phyloP scores from a whole-genome alignment of 257 asterid species.

The Nicotiana sylvestris region DNA sequence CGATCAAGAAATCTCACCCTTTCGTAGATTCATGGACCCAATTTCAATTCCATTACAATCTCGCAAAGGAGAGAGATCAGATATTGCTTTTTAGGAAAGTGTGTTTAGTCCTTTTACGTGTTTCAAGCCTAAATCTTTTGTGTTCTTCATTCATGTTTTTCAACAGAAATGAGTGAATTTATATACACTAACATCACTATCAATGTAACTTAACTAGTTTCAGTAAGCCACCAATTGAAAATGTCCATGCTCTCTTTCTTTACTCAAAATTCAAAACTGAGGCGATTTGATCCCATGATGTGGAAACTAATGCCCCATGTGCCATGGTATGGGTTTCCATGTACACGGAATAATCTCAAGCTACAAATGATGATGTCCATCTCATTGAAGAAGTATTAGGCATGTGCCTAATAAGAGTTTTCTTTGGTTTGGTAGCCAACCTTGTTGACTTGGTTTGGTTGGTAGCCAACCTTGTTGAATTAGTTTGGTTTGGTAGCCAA shows the following conservation, averaged over 20 bases:
- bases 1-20: too few species aligned
- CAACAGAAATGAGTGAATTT: neutral
- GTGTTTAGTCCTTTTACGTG: neutral
- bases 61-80: neutral
- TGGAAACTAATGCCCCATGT: neutral
- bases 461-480: too few species aligned
- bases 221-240: neutral
- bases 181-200: neutral
- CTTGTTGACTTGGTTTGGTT: too few species aligned
- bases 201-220: too few species aligned
- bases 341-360: neutral
- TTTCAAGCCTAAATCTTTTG: neutral
- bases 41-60: neutral
- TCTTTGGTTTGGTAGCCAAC: too few species aligned
- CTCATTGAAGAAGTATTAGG: too few species aligned
- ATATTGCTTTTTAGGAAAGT: neutral
- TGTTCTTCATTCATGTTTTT: neutral
- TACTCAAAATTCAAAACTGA: neutral
- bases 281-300: neutral
- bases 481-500: too few species aligned
- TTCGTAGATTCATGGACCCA: too few species aligned
- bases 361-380: neutral
- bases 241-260: neutral
- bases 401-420: too few species aligned
- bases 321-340: neutral